Conservation (phyloP, 768 basidiomycete species). For the Rhodotorula paludigena region DNA sequence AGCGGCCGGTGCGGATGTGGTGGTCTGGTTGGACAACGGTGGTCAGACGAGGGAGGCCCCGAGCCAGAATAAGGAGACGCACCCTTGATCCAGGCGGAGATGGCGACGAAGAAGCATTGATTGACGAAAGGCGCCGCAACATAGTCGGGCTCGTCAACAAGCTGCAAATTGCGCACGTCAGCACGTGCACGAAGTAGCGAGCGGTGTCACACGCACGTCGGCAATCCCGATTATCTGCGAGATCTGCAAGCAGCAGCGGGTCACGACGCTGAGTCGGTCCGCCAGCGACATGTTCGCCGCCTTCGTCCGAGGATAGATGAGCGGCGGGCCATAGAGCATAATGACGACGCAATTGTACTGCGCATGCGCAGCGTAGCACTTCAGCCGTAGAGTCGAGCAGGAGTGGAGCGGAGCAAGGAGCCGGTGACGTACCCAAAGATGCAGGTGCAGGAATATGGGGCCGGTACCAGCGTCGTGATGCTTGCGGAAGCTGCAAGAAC, state of each 20-base stretch:
- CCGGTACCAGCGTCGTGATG: conserved; percentile 34
- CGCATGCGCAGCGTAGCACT: too few species aligned
- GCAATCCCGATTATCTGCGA: conserved; percentile 41
- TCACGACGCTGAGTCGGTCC: conserved; percentile 10
- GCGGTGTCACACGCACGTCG: conserved; percentile 16
- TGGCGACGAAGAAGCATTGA: conserved; percentile 42
- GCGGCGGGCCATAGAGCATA: neutral
- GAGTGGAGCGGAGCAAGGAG: too few species aligned
- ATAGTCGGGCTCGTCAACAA: conserved; percentile 37
- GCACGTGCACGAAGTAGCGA: neutral
- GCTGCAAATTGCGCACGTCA: neutral
- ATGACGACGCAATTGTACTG: conserved; percentile 36
- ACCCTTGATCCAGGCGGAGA: conserved; percentile 9
- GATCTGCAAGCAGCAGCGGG: conserved; percentile 38
- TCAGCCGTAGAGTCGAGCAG: too few species aligned
- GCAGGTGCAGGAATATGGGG: conserved; percentile 38
- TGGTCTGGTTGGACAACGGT: neutral
- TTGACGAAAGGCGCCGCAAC: conserved; percentile 41
- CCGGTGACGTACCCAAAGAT: conserved; percentile 34
- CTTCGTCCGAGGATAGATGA: conserved; percentile 27
- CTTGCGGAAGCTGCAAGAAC: conserved; percentile 33
- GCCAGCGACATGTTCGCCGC: conserved; percentile 19
- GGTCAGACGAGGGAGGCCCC: neutral
- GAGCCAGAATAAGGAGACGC: neutral
- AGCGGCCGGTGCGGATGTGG: conserved; percentile 7